Base-by-base conservation (phyloP, 2,329 filamentous ascomycete species). In the Lachnellula suecica region DNA sequence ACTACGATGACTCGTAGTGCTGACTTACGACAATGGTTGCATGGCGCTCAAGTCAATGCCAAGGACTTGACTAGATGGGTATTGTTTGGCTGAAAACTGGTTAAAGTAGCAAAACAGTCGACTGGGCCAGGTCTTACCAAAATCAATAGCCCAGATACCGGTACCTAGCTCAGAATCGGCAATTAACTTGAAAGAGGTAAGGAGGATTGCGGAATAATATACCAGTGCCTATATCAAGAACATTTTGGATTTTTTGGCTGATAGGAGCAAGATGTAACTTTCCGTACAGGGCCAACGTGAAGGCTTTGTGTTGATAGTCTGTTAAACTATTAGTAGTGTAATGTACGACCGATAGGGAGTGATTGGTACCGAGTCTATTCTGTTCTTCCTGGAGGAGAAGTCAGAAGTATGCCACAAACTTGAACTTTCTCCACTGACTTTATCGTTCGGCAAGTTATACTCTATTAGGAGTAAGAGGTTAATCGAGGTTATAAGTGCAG, bases 181-280 rank as follows among this genome's bases (percentile, higher is more conserved):
- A n/a, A n/a, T n/a, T n/a, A n/a, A n/a, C n/a, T n/a, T n/a, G n/a
- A n/a, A n/a, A n/a, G n/a, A n/a, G n/a, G n/a, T n/a, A n/a, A n/a
- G n/a, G n/a, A n/a, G n/a, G 3, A 42, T 44, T 37, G 13, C n/a
- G 17, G 11, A 13, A 9, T n/a, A n/a, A n/a, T n/a, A n/a, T n/a
- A n/a, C 71, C 71, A 0, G 71, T 72, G 19, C 69, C 71, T n/a
- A 54, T 44, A 27, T 54, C 52, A 19, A 58, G 44, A 22, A 51
- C 50, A 17, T 52, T 35, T 10, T 56, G 46, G 19, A 41, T 24
- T 3, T 42, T 41, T 17, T 37, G 19, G 38, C 25, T 27, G 2
- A 66, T 61, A 2, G 59, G 58, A 27, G 56, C 53, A 13, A 60
- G 38, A 40, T 48, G 40, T 9, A 59, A 49, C n/a, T 49, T 47